Conservation (phyloP, 306 rosid species). For the Phaseolus lunatus region DNA sequence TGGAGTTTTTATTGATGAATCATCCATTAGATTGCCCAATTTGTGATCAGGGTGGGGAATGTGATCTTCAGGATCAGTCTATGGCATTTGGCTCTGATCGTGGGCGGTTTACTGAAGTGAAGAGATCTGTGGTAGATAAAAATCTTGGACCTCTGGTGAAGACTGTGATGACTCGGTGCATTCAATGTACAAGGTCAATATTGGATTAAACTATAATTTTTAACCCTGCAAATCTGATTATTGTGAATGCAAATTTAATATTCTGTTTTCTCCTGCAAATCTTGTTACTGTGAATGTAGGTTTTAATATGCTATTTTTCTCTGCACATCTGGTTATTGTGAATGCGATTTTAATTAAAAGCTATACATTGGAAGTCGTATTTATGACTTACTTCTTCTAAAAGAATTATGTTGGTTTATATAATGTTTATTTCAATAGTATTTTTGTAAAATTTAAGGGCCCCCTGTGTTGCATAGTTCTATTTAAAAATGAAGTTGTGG, state of each 20-base stretch:
- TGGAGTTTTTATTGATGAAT: constrained; percentile 98
- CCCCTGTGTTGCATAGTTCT: constrained; percentile 4
- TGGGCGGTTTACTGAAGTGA: constrained; percentile 95
- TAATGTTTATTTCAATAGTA: constrained; percentile 18
- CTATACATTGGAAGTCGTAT: constrained; percentile 16
- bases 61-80: constrained; percentile 99
- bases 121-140: constrained; percentile 97
- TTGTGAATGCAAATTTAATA: too few species aligned
- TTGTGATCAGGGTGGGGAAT: constrained; percentile 99
- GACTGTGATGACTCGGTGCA: constrained; percentile 99
- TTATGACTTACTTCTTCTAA: not conserved
- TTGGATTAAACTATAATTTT: not conserved
- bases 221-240: not conserved
- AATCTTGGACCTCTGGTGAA: constrained; percentile 98
- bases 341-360: constrained; percentile 20
- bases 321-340: constrained; percentile 20
- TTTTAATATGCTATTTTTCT: not conserved
- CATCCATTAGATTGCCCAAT: constrained; percentile 99
- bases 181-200: constrained; percentile 94
- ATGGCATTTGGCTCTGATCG: constrained; percentile 99
- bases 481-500: constrained; percentile 21
- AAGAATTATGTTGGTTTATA: constrained; percentile 6
- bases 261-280: not conserved
- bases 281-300: constrained; percentile 18
- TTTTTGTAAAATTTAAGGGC: constrained; percentile 20